Evolutionary conservation across 805 yeast species (phyloP), one percentile per base, ranked within the genome.

Genomic region (Ogataea trehalophila): DNA sequence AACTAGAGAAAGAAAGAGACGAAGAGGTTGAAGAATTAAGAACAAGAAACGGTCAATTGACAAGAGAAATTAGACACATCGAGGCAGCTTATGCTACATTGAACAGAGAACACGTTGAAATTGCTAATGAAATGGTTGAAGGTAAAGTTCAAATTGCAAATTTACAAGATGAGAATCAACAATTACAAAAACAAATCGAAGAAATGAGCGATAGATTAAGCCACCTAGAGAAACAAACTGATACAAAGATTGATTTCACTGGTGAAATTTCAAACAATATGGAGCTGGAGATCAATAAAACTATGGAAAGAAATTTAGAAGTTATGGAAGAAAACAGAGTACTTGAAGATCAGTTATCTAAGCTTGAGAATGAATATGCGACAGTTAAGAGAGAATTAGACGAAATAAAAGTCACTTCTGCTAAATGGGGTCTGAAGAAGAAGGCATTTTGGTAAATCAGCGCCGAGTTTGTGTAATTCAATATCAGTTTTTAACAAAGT

Each of bases 41-140:
- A 49, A 66, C 78, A 5, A 73, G 80, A 43, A 92, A 92, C 65
- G 87, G 88, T 13, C 79, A 80, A 52, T 70, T 92, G 47, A 77
- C 88, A 22, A 77, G 80, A 53, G 88, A 87, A 53, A 83, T 89
- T 44, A 76, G 86, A 59, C 76, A 80, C 49, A 72, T 90, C 36
- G 96, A 89, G 64, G 73, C 81, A 16, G 77, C 83, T 20, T 82
- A 83, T 59, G 79, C 84, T 3, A 70, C 79, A 2, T 69, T 92
- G 49, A 89, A 87, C 61, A 74, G 79, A 50, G 97, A 91, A 59
- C 97, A 94, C 65, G 79, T 90, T 29, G 85, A 80, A 46, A 79
- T 90, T 36, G 95, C 96, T 4, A 92, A 91, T 66, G 88, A 83
- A 54, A 80, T 94, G 82, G 89, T 92, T 33, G 80, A 80, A 53